Base-by-base conservation (phyloP, 352 stramenopile genomes). In the Phytophthora quininea region DNA sequence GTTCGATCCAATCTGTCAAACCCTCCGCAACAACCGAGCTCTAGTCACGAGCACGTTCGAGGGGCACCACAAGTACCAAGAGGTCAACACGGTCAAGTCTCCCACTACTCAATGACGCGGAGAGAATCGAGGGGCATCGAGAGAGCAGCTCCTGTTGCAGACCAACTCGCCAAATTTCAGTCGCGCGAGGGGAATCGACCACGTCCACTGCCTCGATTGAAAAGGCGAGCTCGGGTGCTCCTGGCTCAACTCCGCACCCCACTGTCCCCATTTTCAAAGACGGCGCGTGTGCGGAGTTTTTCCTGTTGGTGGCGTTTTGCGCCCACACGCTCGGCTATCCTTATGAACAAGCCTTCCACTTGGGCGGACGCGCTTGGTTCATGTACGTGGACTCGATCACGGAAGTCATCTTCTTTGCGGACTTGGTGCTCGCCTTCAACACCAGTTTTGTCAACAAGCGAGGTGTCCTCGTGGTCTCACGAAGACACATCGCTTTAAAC, bases 351-450 rank as follows among this genome's bases (percentile, higher is more conserved):
- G 78, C 71, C 9, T 84, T 84, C 53, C 51, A 71, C 9, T 24
- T 45, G 2, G 45, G 29, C 3, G 51, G 68, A 3, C 19, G 59
- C 7, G 7, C 43, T 0, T 56, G 32, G 38, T 71, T 64, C 11
- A 31, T 62, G n/a, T 50, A 29, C 4, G 2, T 74, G 3, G 58
- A 72, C 24, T 45, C 32, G 0, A 8, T 68, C 7, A 64, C 69
- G 3, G 71, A 84, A 47, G 48, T 61, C 8, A 27, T 78, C 1
- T 86, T 88, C 35, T 33, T 77, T 10, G 27, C 76, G 10, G 69
- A 87, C 27, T 74, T 84, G 4, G 10, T 78, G 32, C 55, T 89
- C 3, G 67, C 64, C 10, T 84, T 86, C 56, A 87, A 86, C 67
- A 84, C 75, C 9, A 71, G 68, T n/a, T 71, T 76, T 29, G 61